phyloP scores from a whole-genome alignment of 164 flowering plant species.

The Annona cherimola region DNA sequence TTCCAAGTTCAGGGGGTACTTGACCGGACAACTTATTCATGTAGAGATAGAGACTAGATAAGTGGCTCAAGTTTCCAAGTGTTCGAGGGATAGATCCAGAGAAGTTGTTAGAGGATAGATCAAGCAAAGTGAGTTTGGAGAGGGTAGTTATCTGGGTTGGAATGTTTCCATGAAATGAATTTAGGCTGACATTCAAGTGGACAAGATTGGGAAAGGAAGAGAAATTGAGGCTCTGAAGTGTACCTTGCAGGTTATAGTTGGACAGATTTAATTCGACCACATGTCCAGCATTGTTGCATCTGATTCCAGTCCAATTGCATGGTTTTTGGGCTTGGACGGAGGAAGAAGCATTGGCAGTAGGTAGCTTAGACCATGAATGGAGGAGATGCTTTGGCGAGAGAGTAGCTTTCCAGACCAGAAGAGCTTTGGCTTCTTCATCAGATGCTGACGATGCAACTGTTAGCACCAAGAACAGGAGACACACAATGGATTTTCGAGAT shows the following conservation, averaged over 20 bases:
- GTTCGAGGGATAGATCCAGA: too few species aligned
- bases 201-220: constrained; percentile 21
- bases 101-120: too few species aligned
- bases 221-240: constrained; percentile 10
- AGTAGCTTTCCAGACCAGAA: background rate
- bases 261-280: constrained; percentile 1
- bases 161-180: constrained; percentile 12
- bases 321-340: background rate
- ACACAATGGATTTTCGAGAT: background rate
- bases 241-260: background rate
- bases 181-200: constrained; percentile 12
- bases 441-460: background rate
- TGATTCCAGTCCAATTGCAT: constrained; percentile 20
- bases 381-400: background rate
- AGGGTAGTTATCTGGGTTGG: constrained; percentile 19
- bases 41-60: too few species aligned
- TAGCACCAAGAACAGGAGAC: background rate
- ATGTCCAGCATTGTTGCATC: constrained; percentile 3
- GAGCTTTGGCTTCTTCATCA: constrained; percentile 1
- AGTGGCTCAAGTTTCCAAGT: too few species aligned
- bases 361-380: constrained; percentile 3
- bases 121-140: constrained; percentile 19
- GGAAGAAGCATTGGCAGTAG: background rate
- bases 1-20: too few species aligned
- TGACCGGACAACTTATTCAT: too few species aligned